phyloP scores from a whole-genome alignment of 129 eudicot genomes.

The Escallonia rubra region DNA sequence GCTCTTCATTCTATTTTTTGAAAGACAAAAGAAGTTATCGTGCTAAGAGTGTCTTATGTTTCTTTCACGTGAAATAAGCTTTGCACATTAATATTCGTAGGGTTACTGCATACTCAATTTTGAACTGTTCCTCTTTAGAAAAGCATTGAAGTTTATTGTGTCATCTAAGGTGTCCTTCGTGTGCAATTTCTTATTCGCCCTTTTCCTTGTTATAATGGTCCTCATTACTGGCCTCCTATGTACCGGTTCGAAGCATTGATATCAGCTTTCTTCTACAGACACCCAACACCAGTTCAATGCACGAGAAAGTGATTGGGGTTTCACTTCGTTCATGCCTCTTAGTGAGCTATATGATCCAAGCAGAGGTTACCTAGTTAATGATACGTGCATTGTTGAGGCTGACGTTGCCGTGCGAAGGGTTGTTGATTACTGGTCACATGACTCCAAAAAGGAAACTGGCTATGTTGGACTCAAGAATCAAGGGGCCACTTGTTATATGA shows the following conservation, averaged over 20 bases:
- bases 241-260: neutral
- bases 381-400: constrained; percentile 85
- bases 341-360: constrained; percentile 74
- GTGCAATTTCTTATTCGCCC: neutral
- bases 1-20: no score
- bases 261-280: constrained; percentile 44
- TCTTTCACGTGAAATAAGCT: no score
- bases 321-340: constrained; percentile 85
- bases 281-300: constrained; percentile 87
- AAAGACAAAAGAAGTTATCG: no score
- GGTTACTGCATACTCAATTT: no score
- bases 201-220: neutral
- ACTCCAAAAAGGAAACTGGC: constrained; percentile 90
- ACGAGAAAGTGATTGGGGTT: constrained; percentile 99
- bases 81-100: no score
- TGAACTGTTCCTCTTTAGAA: no score
- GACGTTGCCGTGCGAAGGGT: constrained; percentile 82
- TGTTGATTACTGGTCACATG: constrained; percentile 81
- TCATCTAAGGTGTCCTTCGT: no score
- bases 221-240: neutral
- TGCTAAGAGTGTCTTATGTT: no score
- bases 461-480: constrained; percentile 94
- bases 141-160: no score
- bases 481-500: constrained; percentile 97
- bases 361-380: constrained; percentile 76